Percentiles rank a stretch among this genome's conserved stretches.
phyloP scores from a whole-genome alignment of 1,284 basidiomycete genomes.

The Microbotryum violaceum region DNA sequence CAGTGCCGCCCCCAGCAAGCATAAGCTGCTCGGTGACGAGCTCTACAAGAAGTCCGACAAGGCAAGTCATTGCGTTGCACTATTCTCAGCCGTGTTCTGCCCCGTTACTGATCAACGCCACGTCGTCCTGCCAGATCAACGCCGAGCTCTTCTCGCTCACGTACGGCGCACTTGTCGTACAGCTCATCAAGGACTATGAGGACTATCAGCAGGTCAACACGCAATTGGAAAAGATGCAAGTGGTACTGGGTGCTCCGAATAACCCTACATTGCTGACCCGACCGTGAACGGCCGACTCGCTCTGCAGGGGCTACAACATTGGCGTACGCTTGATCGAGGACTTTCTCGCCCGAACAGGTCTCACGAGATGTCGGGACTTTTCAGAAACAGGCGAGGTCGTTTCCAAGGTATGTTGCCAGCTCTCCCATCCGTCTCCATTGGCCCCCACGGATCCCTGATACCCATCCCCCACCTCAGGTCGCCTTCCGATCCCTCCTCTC shows the following conservation, averaged over 20 bases:
- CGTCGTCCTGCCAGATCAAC: constrained; percentile 46
- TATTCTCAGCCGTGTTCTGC: background rate
- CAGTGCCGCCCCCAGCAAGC: constrained; percentile 5
- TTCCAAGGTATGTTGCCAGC: constrained; percentile 60
- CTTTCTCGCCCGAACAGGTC: constrained; percentile 80
- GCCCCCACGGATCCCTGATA: background rate
- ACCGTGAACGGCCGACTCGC: background rate
- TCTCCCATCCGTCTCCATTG: background rate
- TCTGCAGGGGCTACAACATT: constrained; percentile 90
- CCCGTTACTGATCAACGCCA: background rate
- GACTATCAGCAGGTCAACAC: constrained; percentile 78
- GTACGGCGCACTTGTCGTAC: constrained; percentile 94
- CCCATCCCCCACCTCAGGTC: constrained; percentile 52
- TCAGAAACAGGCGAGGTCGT: constrained; percentile 88
- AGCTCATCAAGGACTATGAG: constrained; percentile 98
- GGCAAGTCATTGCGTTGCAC: background rate
- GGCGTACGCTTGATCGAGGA: constrained; percentile 95
- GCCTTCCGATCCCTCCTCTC: constrained; percentile 99
- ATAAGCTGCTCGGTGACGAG: constrained; percentile 29
- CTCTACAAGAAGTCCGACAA: constrained; percentile 24
- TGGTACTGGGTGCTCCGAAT: constrained; percentile 4
- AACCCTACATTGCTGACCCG: background rate
- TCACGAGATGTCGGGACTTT: constrained; percentile 83
- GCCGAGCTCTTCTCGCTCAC: constrained; percentile 95
- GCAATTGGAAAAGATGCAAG: constrained; percentile 56